Base-by-base conservation (phyloP, 2,329 filamentous ascomycete species). In the Nemania bipapillata region DNA sequence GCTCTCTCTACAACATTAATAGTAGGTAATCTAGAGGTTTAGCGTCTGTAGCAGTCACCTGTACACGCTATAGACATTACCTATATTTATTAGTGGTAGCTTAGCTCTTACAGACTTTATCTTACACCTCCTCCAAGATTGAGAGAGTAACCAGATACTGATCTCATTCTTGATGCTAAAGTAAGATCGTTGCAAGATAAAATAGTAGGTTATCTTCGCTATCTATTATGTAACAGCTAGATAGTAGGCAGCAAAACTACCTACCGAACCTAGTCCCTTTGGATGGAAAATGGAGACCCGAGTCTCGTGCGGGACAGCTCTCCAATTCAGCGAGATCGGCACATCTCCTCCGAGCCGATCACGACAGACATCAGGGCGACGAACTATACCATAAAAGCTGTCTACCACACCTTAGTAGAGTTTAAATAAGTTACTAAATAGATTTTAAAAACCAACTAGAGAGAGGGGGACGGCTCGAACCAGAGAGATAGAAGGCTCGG, bases 291-390 rank as follows among this genome's bases (percentile, higher is more conserved):
- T 45, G 12, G 40, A 45, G 40, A 49, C 7, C 65, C 59, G 59
- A 55, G 17, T 42, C 24, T 59, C 50, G 50, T 61, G 47, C 53
- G 68, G 60, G 60, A 61, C 60, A 61, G 52, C 40, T 35, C 60
- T 63, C 65, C 63, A 40, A 68, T 24, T 9, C 61, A 65, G 66
- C 66, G 66, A 67, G 62, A 71, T 75, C 74, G 74, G 73, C 59
- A 63, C 7, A 71, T 66, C 69, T 74, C 63, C 61, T 54, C 74
- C 74, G 73, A 74, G 72, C 50, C 56, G 54, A 49, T 66, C 50
- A 67, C 65, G 56, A 66, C 61, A 24, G 40, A 24, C 37, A 32
- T 3, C 40, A 24, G 8, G n/a, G 20, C 42, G 3, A 47, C 42
- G 4, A 47, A 22, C 37, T 40, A 9, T 40, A 3, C 8, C 37